Conservation (phyloP, 257 asterid species). For the Jasminum sambac region DNA sequence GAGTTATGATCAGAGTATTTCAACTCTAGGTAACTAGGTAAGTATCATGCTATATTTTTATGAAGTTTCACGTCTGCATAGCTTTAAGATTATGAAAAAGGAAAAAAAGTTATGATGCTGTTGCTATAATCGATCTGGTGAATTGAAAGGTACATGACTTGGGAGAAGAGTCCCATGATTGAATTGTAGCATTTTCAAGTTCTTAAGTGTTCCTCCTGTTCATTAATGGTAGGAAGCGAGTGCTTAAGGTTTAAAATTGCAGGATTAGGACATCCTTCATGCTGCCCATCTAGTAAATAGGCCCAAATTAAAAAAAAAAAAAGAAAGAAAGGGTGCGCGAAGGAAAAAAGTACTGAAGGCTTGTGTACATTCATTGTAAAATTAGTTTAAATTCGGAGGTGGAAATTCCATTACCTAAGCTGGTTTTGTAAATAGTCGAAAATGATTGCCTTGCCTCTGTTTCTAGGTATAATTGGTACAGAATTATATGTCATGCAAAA, state of each 20-base stretch:
- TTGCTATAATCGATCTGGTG: not conserved
- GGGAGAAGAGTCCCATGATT: not conserved
- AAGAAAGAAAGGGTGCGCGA: not conserved
- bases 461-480: not conserved
- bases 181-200: not conserved
- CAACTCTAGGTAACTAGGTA: not conserved
- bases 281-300: not conserved
- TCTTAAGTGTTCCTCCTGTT: not conserved
- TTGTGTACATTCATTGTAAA: not conserved
- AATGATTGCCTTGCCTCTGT: not conserved
- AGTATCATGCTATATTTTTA: not conserved
- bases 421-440: not conserved
- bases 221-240: not conserved
- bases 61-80: not conserved
- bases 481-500: not conserved
- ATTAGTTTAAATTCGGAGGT: not conserved
- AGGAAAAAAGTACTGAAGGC: not conserved
- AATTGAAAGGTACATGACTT: not conserved
- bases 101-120: not conserved
- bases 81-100: not conserved
- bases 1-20: not conserved
- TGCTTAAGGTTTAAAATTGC: not conserved
- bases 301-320: not conserved
- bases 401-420: not conserved
- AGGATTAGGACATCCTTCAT: not conserved